phyloP scores from a whole-genome alignment of 2,329 filamentous ascomycete genomes.

The Arachnomyces sp. region DNA sequence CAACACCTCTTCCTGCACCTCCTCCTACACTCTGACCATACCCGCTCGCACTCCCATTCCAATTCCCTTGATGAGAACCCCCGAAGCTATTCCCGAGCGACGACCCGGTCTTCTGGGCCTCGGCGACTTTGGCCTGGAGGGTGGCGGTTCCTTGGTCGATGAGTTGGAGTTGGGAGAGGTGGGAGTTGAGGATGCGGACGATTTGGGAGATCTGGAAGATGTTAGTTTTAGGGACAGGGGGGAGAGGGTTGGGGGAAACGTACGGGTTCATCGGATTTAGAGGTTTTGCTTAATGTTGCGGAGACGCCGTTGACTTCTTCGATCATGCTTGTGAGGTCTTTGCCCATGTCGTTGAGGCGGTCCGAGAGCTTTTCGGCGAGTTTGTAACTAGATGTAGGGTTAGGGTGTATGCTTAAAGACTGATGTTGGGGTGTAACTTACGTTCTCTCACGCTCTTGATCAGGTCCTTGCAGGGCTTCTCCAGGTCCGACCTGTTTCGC shows the following conservation, averaged over 20 bases:
- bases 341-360: conserved; percentile 85
- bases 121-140: conserved; percentile 72
- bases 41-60: conserved; percentile 17
- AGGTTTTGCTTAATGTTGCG: conserved; percentile 79
- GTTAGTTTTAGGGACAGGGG: neutral
- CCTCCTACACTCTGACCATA: conserved; percentile 28
- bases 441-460: conserved; percentile 90
- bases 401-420: neutral
- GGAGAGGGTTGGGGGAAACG: conserved; percentile 30
- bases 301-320: conserved; percentile 95
- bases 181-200: conserved; percentile 86
- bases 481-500: conserved; percentile 66
- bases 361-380: conserved; percentile 88
- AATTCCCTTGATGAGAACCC: conserved; percentile 25
- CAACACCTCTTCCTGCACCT: conserved; percentile 42
- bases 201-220: conserved; percentile 73
- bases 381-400: conserved; percentile 56
- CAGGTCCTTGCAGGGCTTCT: conserved; percentile 74
- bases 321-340: conserved; percentile 90
- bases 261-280: conserved; percentile 81
- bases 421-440: conserved; percentile 45
- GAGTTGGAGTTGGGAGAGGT: conserved; percentile 84
- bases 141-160: conserved; percentile 81
- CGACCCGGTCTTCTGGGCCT: conserved; percentile 72
- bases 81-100: conserved; percentile 46